Evolutionary conservation across 2,329 filamentous ascomycete genomes (phyloP).

Genomic region (Colletotrichum coccodes): DNA sequence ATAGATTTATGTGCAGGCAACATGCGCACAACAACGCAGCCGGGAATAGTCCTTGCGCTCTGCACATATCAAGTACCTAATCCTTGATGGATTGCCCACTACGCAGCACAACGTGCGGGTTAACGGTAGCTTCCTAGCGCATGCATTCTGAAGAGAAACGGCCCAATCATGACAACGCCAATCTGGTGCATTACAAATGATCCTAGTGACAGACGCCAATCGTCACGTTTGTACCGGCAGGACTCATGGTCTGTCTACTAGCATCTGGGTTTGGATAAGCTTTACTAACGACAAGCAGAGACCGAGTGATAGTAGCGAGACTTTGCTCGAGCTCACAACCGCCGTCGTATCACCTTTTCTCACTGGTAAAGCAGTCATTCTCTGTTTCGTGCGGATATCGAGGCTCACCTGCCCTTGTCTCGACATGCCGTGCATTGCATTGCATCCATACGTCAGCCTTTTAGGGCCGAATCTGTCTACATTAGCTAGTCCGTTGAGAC

Average conservation of each 20-base stretch:
- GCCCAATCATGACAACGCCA: not conserved
- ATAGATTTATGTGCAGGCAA: too few species aligned
- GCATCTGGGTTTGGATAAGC: not conserved
- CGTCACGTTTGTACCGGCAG: not conserved
- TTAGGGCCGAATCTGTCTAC: too few species aligned
- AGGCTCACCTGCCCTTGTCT: not conserved
- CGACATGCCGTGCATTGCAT: not conserved
- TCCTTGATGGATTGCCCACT: not conserved
- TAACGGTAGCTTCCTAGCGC: slow-evolving; percentile 15
- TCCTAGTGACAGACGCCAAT: not conserved
- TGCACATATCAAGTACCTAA: not conserved
- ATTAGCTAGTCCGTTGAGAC: too few species aligned
- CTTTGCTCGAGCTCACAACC: not conserved
- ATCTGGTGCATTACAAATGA: not conserved
- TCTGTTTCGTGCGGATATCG: not conserved
- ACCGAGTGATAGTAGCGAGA: not conserved
- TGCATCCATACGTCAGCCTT: not conserved
- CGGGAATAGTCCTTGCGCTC: too few species aligned
- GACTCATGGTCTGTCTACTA: not conserved
- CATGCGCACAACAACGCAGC: too few species aligned
- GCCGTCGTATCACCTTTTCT: not conserved
- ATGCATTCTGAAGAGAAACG: not conserved
- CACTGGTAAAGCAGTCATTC: not conserved
- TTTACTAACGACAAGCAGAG: not conserved
- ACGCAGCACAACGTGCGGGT: not conserved